These are phyloP conservation scores for Metschnikowia lachancei DNA, from an alignment of 805 yeast species.

Conservation along the genomic window DNA sequence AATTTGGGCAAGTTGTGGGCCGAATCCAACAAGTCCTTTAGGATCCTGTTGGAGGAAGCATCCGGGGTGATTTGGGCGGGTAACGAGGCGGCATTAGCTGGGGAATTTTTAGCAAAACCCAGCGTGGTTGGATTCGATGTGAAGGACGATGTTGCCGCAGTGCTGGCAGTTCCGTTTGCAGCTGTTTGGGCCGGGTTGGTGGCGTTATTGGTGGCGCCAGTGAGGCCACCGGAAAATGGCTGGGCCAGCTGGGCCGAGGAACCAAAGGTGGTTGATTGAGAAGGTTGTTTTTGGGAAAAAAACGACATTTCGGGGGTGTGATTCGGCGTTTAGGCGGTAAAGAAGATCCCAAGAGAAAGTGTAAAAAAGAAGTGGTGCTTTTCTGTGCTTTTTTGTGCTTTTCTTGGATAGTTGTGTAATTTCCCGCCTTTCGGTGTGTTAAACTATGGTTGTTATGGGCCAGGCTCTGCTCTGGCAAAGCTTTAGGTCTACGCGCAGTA, in stretches of 20 bases:
- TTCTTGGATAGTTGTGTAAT: too few species aligned
- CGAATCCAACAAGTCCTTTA: conserved; percentile 75
- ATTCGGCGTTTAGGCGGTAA: background rate
- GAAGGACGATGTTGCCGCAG: background rate
- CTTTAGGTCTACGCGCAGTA: too few species aligned
- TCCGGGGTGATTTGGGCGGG: conserved; percentile 16
- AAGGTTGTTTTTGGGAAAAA: background rate
- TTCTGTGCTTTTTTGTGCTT: too few species aligned
- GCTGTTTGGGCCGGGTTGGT: background rate
- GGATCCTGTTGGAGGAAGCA: conserved; percentile 22
- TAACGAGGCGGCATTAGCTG: conserved; percentile 4
- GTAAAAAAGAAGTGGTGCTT: too few species aligned
- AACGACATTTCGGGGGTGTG: conserved; percentile 1
- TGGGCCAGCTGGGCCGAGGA: conserved; percentile 12
- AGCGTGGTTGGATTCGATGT: background rate
- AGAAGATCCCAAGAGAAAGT: background rate
- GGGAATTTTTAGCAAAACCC: background rate
- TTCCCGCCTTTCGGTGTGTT: too few species aligned
- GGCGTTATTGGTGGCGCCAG: conserved; percentile 1
- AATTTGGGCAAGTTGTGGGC: conserved; percentile 69
- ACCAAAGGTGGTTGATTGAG: conserved; percentile 12
- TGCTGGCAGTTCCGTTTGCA: background rate
- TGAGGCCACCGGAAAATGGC: conserved; percentile 13
- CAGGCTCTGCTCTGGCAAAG: too few species aligned
- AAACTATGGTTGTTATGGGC: too few species aligned